Evolutionary conservation across 441 rosid species (phyloP).

Genomic region (Corymbia calophylla): DNA sequence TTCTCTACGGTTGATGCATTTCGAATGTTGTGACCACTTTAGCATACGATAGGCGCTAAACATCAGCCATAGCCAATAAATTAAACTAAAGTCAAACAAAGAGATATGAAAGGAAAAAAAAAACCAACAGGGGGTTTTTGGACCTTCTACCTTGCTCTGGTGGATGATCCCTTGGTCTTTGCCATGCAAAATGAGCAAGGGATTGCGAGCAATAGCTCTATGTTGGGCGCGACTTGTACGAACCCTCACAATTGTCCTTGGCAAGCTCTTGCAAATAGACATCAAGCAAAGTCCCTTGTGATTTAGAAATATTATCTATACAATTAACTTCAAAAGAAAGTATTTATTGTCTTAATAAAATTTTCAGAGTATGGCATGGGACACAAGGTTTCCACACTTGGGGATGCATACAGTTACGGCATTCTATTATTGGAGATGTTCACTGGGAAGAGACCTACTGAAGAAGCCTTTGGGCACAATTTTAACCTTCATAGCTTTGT

Average conservation of each 20-base stretch:
- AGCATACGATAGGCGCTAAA: background rate
- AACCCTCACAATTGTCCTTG: background rate
- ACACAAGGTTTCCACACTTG: background rate
- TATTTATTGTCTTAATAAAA: background rate
- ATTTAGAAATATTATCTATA: background rate
- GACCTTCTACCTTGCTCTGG: background rate
- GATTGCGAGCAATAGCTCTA: background rate
- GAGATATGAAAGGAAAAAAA: background rate
- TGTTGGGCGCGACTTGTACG: fast-evolving
- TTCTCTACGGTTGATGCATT: no score
- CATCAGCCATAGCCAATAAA: background rate
- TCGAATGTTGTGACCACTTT: background rate
- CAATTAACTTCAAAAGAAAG: background rate
- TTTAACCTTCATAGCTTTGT: background rate
- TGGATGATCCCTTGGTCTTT: background rate
- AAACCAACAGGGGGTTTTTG: no score
- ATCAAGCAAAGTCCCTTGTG: background rate
- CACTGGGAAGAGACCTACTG: background rate
- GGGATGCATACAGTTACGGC: background rate
- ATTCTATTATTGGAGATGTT: background rate
- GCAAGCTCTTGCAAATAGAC: background rate
- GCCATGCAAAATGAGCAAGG: background rate
- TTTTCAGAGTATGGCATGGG: background rate
- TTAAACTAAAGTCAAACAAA: background rate
- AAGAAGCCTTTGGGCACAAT: background rate